These are phyloP conservation scores for Patellifolia procumbens DNA, from an alignment of 179 eudicot species.

Conservation along the genomic window DNA sequence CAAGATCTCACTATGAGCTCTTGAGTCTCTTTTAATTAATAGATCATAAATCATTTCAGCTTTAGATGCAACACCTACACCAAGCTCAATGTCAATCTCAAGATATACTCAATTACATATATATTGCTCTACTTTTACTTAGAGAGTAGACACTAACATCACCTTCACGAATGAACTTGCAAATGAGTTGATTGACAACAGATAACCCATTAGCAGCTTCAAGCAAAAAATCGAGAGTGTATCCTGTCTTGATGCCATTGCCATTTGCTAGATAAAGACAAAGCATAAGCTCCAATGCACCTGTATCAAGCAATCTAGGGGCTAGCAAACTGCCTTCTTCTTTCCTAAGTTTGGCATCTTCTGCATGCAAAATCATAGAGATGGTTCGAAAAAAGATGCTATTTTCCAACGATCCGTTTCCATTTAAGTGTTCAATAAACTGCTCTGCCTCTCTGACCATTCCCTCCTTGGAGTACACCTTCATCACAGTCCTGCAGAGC, in stretches of 20 bases:
- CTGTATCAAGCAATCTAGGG: constrained; percentile 36
- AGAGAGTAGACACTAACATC: neutral
- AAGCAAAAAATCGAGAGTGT: constrained; percentile 48
- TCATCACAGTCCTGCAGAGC: constrained; percentile 60
- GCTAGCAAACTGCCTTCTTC: constrained; percentile 31
- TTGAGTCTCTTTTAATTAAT: constrained; percentile 47
- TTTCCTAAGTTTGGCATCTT: constrained; percentile 26
- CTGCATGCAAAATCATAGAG: constrained; percentile 34
- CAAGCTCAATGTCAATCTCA: constrained; percentile 14
- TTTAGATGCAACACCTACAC: constrained; percentile 53
- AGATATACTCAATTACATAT: neutral
- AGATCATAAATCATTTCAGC: constrained; percentile 54
- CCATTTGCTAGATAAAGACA: constrained; percentile 51
- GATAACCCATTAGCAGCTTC: constrained; percentile 53
- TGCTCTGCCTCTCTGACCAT: constrained; percentile 57
- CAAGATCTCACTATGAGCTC: constrained; percentile 46
- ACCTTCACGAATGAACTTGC: constrained; percentile 60
- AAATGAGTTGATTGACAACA: constrained; percentile 53
- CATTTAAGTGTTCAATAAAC: constrained; percentile 48
- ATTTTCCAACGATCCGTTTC: constrained; percentile 35
- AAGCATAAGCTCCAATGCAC: constrained; percentile 63
- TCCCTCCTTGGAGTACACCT: constrained; percentile 66
- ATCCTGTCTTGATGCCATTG: constrained; percentile 37
- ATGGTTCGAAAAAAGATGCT: constrained; percentile 48
- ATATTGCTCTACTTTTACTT: neutral